Evolutionary conservation across 495 filamentous ascomycete species (phyloP), one percentile per base, ranked within the genome.

Genomic region (Bryoglossum gracile): DNA sequence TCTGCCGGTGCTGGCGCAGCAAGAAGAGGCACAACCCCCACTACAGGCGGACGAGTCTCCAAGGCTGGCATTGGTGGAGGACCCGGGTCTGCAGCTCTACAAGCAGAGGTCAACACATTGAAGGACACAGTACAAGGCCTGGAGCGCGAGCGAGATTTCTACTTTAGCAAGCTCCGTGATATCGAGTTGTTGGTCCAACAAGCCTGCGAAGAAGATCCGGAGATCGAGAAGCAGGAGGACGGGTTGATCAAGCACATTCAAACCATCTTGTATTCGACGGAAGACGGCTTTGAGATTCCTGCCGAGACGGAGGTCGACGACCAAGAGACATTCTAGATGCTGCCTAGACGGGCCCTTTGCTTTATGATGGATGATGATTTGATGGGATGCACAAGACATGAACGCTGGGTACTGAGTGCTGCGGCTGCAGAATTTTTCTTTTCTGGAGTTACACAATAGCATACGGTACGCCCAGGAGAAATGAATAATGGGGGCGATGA

Each of bases 161-260:
- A 98, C 73, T 98, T 98, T 65, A 89, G 86, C 73, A 98, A 98
- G 70, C 70, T 98, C 49, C 81, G 92, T 57, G 92, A 98, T 61
- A 98, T 98, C 55, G 94, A 98, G 68, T 66, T 98, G 56, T 64
- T 98, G 62, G 73, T 98, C 44, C 92, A 98, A 72, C 81, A 82
- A 53, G 88, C 88, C 13, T 86, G 95, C 57, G 92, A 97, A 58
- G 81, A 81, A 33, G 82, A 95, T 53, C 89, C 91, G 4, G 82
- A 91, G 66, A 67, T 97, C 41, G 92, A 95, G 72, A 85, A 90
- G 77, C 84, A 91, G 19, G 91, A 95, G 53, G 86, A 90, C 38
- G 82, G 88, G 6, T 71, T 97, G 50, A 79, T 95, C 58, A 94
- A 90, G 76, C 82, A 88, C 65, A 94, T 97, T 65, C 92, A 97